Base-by-base conservation (phyloP, 768 basidiomycete species). In the Mycena filopes region DNA sequence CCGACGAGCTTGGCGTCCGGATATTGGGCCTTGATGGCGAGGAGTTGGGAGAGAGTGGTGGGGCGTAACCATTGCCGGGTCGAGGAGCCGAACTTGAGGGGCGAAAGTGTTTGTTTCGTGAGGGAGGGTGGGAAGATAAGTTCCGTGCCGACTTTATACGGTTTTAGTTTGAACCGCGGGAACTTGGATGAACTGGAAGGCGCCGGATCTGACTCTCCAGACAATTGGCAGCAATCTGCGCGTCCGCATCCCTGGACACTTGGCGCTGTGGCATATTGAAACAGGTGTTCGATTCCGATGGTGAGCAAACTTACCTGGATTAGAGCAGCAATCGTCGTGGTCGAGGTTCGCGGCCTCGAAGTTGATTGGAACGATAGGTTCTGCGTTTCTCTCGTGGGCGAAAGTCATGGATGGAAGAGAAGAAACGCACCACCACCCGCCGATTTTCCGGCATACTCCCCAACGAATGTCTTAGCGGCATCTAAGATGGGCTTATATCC, bases 401-500 rank as follows among this genome's bases (percentile, higher is more conserved):
- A 11, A 13, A 31, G 16, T 15, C 8, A 43, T 11, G 7, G 40
- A 41, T 11, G 12, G 10, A 9, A 38, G n/a, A 16, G 18, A 36
- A 11, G 9, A 4, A 60, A 55, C 63, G 36, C n/a, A 68, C 66
- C 62, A 43, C 26, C 21, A 26, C 40, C 25, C 7, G 42, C 60
- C 33, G 51, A 20, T 23, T 57, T 58, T 18, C 45, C 61, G 10
- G 58, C 47, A 61, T 70, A 70, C 29, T 70, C 69, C 33, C 69
- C 69, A 8, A 70, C 69, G 28, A 70, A 70, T 18, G 69, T 70
- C 48, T 70, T 70, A 10, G 69, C 69, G 13, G 69, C 65, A 65
- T 70, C 69, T 4, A 70, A 50, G 33, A 70, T 70, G 3, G 69
- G 65, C 42, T 70, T 70, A 33, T 70, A 70, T 10, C 69, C 69